A percentile compares a stretch with the other conserved stretches of the same genome.
These are phyloP conservation scores for Aspergillus ellipticus DNA, from an alignment of 495 filamentous ascomycete genomes.

Conservation along the genomic window DNA sequence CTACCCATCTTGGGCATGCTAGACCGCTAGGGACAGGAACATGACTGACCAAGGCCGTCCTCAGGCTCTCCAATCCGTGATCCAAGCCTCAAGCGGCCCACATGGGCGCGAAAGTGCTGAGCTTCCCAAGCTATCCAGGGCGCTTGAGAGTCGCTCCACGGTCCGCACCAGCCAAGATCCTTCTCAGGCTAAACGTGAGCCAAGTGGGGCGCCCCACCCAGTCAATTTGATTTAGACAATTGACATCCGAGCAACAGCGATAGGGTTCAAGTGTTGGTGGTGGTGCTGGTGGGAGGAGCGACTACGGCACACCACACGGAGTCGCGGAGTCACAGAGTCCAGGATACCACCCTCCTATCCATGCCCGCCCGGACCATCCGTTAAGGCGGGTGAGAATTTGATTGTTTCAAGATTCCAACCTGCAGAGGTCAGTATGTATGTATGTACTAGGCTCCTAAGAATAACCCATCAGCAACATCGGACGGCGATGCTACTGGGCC, in stretches of 20 bases:
- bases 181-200: slow-evolving; percentile 1
- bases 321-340: no score
- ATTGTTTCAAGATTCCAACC: background rate
- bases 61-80: background rate
- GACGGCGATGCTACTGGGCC: background rate
- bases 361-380: background rate
- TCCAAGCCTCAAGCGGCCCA: slow-evolving; percentile 2
- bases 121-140: background rate
- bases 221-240: background rate
- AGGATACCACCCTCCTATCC: background rate
- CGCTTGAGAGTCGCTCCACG: background rate
- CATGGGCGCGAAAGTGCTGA: background rate
- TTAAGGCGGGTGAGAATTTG: background rate
- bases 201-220: slow-evolving; percentile 1
- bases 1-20: background rate
- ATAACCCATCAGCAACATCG: background rate
- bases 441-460: background rate
- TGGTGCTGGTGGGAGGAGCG: background rate
- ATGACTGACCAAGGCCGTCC: background rate
- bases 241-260: background rate
- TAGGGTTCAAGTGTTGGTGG: background rate
- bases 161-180: slow-evolving; percentile 4
- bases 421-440: background rate
- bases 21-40: no score
- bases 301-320: no score